Evolutionary conservation across 352 stramenopile species (phyloP).

Genomic region (Thalassiosira tumida): DNA sequence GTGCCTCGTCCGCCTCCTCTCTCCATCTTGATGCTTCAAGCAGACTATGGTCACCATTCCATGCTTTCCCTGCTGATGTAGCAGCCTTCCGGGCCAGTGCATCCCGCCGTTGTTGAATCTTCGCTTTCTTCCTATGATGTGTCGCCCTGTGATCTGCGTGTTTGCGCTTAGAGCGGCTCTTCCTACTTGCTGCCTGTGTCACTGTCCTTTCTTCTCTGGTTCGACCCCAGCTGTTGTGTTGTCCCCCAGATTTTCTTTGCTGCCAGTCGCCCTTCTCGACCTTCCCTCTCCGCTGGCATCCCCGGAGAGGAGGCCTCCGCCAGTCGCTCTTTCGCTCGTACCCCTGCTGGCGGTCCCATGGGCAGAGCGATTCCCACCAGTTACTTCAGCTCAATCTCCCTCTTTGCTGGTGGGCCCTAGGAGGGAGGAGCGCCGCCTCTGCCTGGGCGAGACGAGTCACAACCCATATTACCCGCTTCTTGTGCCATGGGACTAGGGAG

Average conservation of each 20-base stretch:
- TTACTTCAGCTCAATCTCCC: conserved; percentile 7
- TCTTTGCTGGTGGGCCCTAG: conserved; percentile 8
- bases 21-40: not conserved
- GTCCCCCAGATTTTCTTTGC: not conserved
- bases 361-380: conserved; percentile 7
- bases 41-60: not conserved
- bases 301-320: not conserved
- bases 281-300: not conserved
- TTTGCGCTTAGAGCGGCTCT: conserved; percentile 2
- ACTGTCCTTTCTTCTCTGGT: not conserved
- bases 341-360: not conserved
- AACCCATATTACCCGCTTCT: not conserved
- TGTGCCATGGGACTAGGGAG: conserved; percentile 4
- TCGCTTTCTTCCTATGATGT: not conserved
- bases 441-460: not conserved
- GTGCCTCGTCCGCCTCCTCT: not conserved
- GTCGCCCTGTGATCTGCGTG: not conserved
- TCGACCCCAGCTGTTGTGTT: conserved; percentile 7
- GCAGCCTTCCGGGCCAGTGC: not conserved
- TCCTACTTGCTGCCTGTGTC: not conserved
- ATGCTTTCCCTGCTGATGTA: not conserved
- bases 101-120: not conserved
- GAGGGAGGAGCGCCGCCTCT: not conserved
- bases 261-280: not conserved
- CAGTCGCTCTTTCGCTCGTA: not conserved